Percentiles rank a stretch among this genome's conserved stretches.
phyloP scores from a whole-genome alignment of 805 yeast species.

The Candida alai region DNA sequence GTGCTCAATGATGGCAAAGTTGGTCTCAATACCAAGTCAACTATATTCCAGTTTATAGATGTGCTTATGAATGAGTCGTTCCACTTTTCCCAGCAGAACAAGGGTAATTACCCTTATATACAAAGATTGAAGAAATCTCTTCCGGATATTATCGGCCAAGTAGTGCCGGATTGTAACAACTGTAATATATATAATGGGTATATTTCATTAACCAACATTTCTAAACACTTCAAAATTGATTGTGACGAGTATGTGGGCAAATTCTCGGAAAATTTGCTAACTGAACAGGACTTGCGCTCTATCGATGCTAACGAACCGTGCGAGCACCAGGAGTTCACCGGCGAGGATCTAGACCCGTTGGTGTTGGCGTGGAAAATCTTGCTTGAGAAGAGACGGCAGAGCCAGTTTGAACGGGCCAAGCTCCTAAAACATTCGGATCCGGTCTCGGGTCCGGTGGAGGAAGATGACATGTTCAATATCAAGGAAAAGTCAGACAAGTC shows the following conservation, averaged over 20 bases:
- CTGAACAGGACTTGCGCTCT: slow-evolving; percentile 32
- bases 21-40: slow-evolving; percentile 60
- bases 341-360: slow-evolving; percentile 24
- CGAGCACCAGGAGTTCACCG: slow-evolving; percentile 28
- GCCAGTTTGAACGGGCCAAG: slow-evolving; percentile 47
- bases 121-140: slow-evolving; percentile 27
- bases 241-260: slow-evolving; percentile 22
- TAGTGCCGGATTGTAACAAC: slow-evolving; percentile 34
- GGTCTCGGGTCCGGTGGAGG: slow-evolving; percentile 21
- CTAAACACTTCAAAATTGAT: slow-evolving; percentile 32
- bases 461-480: slow-evolving; percentile 24
- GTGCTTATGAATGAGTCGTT: slow-evolving; percentile 45
- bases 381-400: slow-evolving; percentile 43
- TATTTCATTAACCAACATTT: slow-evolving; percentile 32
- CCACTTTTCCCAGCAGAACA: slow-evolving; percentile 30
- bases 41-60: slow-evolving; percentile 67
- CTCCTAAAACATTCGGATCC: slow-evolving; percentile 30
- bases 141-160: slow-evolving; percentile 31
- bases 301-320: slow-evolving; percentile 25
- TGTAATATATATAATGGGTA: slow-evolving; percentile 36
- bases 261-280: slow-evolving; percentile 25
- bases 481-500: slow-evolving; percentile 17
- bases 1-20: slow-evolving; percentile 44
- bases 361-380: slow-evolving; percentile 45
- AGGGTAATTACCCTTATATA: slow-evolving; percentile 36